Evolutionary conservation across 306 rosid species (phyloP).

Genomic region (Dryas alaskensis): DNA sequence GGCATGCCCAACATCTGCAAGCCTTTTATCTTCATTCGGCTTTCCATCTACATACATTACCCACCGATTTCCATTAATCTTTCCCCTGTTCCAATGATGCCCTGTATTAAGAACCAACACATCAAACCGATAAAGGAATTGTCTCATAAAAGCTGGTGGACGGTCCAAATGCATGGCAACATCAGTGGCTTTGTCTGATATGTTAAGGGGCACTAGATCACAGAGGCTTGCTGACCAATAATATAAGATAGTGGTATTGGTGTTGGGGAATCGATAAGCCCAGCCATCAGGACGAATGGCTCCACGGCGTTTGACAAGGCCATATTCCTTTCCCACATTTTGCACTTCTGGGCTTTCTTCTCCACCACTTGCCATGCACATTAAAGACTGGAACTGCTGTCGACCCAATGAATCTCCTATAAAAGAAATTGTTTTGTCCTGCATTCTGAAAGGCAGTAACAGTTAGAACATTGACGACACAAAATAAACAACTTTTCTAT

Average conservation of each 20-base stretch:
- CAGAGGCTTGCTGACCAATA: slow-evolving; percentile 93
- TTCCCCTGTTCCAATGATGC: slow-evolving; percentile 94
- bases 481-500: neutral
- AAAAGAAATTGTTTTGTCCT: slow-evolving; percentile 83
- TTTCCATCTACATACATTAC: slow-evolving; percentile 72
- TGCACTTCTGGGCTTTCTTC: slow-evolving; percentile 59
- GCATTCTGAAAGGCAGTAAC: slow-evolving; percentile 62
- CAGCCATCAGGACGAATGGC: slow-evolving; percentile 95
- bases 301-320: slow-evolving; percentile 68
- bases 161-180: slow-evolving; percentile 93
- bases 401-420: slow-evolving; percentile 89
- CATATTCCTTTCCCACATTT: slow-evolving; percentile 72
- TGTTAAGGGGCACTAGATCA: slow-evolving; percentile 66
- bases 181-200: slow-evolving; percentile 41
- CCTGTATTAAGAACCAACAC: slow-evolving; percentile 92
- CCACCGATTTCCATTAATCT: slow-evolving; percentile 76
- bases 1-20: slow-evolving; percentile 51
- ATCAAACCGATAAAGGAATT: slow-evolving; percentile 55
- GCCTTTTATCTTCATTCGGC: slow-evolving; percentile 52
- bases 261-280: slow-evolving; percentile 78
- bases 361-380: slow-evolving; percentile 89
- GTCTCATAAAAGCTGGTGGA: slow-evolving; percentile 75
- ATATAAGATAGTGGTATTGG: slow-evolving; percentile 80
- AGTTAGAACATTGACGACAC: slow-evolving; percentile 29
- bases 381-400: slow-evolving; percentile 90